phyloP scores from a whole-genome alignment of 1,139 yeast genomes.

The Pichia sp. region DNA sequence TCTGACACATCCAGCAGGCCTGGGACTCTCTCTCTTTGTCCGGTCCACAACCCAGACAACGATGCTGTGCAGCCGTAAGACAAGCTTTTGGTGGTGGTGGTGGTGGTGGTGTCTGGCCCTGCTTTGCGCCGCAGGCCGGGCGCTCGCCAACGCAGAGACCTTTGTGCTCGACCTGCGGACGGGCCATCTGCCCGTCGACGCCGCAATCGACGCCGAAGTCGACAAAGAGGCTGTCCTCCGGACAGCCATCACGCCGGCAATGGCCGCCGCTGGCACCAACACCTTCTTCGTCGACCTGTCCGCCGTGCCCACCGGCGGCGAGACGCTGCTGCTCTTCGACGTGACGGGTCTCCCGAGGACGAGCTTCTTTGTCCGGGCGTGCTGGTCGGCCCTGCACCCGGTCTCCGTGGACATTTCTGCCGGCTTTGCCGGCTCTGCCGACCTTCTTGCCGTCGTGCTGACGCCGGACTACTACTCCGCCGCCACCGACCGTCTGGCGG shows the following conservation, averaged over 20 bases:
- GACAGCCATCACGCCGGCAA: not conserved
- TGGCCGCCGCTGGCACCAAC: not conserved
- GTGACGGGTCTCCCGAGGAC: not conserved
- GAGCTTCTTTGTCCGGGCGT: constrained; percentile 15
- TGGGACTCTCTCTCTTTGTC: not conserved
- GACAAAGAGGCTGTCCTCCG: not conserved
- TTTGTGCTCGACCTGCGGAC: constrained; percentile 9
- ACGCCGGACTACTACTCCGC: not conserved
- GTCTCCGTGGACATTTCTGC: constrained; percentile 13
- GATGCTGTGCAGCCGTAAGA: not conserved
- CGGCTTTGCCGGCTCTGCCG: not conserved
- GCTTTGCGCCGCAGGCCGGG: not conserved
- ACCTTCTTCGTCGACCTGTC: not conserved
- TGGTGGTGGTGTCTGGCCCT: not conserved
- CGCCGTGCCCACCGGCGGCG: not conserved
- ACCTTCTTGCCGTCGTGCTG: not conserved
- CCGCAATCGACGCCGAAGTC: not conserved
- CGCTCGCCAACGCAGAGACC: constrained; percentile 24
- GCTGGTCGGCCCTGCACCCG: constrained; percentile 28
- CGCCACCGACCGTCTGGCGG: too few species aligned
- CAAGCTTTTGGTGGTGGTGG: not conserved
- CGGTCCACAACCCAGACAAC: not conserved
- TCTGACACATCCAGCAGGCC: too few species aligned
- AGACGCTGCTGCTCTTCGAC: not conserved
- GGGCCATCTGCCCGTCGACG: not conserved